phyloP scores from a whole-genome alignment of 2,329 filamentous ascomycete genomes.

The Myriosclerotinia duriaeana region DNA sequence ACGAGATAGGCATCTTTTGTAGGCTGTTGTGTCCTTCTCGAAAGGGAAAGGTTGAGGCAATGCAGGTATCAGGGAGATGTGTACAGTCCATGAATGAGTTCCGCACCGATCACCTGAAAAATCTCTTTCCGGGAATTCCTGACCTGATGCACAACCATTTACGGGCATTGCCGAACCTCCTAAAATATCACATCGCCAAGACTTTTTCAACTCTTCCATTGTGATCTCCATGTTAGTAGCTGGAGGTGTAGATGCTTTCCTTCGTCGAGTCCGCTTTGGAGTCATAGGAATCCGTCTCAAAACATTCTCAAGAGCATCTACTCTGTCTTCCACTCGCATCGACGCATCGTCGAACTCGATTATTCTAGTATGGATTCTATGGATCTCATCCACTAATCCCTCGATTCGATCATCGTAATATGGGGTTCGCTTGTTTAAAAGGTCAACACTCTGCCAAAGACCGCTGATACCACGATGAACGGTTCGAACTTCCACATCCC shows the following conservation, averaged over 20 bases:
- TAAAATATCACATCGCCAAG: conserved; percentile 19
- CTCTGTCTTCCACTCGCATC: conserved; percentile 40
- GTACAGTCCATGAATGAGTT: conserved; percentile 55
- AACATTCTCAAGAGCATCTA: conserved; percentile 35
- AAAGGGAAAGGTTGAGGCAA: conserved; percentile 57
- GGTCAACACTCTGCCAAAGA: conserved; percentile 51
- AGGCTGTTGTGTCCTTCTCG: conserved; percentile 60
- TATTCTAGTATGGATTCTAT: conserved; percentile 37
- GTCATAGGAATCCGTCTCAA: conserved; percentile 6
- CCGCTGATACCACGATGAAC: conserved; percentile 55
- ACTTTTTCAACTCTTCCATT: conserved; percentile 21
- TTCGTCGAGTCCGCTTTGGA: conserved; percentile 29
- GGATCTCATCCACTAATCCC: conserved; percentile 46
- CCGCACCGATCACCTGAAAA: conserved; percentile 32
- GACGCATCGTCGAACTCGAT: conserved; percentile 41
- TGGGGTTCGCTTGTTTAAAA: conserved; percentile 51
- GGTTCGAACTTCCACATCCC: conserved; percentile 53
- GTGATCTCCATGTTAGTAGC: conserved; percentile 24
- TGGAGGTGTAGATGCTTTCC: conserved; percentile 38
- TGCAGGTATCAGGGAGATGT: conserved; percentile 58
- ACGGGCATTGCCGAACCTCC: conserved; percentile 8
- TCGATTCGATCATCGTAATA: conserved; percentile 56
- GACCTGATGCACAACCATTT: conserved; percentile 22
- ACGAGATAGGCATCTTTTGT: conserved; percentile 60
- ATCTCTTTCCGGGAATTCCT: conserved; percentile 32